Conservation (phyloP, 345 rosid genomes). For the Lepidium didymum region DNA sequence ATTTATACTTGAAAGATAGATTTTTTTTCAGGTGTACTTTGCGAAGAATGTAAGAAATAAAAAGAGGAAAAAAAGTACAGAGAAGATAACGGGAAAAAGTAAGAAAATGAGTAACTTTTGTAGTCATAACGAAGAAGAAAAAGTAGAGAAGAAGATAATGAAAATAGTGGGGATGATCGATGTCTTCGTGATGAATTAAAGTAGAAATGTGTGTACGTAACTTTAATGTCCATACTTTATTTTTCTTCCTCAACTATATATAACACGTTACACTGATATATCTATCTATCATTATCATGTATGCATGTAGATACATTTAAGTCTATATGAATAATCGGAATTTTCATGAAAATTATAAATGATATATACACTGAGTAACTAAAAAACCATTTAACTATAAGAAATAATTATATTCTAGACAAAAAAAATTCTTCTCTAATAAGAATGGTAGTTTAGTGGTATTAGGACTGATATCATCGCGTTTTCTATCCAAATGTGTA, state of each 20-base stretch:
- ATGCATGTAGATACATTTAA: constrained; percentile 4
- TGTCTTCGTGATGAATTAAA: constrained; percentile 31
- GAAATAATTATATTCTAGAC: no score
- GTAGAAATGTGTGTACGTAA: constrained; percentile 27
- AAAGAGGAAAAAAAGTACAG: background rate
- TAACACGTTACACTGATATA: constrained; percentile 20
- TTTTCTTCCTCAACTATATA: constrained; percentile 16
- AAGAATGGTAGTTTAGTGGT: no score
- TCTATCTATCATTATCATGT: background rate
- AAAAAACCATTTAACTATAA: no score
- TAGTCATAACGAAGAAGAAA: constrained; percentile 9
- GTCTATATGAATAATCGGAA: background rate
- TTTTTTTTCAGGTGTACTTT: constrained; percentile 10
- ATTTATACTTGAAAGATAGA: background rate
- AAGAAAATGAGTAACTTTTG: constrained; percentile 14
- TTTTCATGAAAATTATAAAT: background rate
- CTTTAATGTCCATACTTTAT: constrained; percentile 13
- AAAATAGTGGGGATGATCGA: constrained; percentile 20
- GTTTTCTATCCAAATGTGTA: no score
- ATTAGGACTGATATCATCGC: no score
- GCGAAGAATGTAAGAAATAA: constrained; percentile 14
- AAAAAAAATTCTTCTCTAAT: no score
- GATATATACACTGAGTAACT: background rate
- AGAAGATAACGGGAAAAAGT: constrained; percentile 22
- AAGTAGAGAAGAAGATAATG: constrained; percentile 9